Evolutionary conservation across 2,329 filamentous ascomycete genomes (phyloP).

Genomic region (Aaosphaeria arxii): DNA sequence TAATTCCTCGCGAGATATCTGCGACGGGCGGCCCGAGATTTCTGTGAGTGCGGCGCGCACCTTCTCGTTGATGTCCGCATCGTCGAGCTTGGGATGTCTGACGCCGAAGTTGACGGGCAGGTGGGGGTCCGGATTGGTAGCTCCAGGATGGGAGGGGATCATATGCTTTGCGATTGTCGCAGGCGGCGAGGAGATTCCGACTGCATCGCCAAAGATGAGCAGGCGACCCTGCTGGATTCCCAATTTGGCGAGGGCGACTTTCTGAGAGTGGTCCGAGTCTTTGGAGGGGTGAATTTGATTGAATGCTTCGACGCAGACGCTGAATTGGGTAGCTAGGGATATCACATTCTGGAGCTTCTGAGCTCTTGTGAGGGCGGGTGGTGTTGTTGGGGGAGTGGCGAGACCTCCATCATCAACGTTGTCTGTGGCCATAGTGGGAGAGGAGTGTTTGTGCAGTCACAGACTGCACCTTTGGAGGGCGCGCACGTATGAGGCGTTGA

Average conservation of each 20-base stretch:
- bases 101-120: constrained; percentile 45
- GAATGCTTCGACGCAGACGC: constrained; percentile 48
- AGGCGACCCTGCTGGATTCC: constrained; percentile 48
- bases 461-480: background rate
- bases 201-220: constrained; percentile 48
- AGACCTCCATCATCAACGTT: constrained; percentile 3
- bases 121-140: constrained; percentile 44
- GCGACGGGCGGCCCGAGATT: constrained; percentile 44
- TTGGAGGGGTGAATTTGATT: constrained; percentile 44
- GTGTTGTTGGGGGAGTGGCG: constrained; percentile 10
- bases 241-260: constrained; percentile 42
- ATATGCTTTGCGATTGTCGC: constrained; percentile 42
- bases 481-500: too few species aligned
- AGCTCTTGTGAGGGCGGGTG: constrained; percentile 20
- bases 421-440: constrained; percentile 19
- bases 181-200: constrained; percentile 45
- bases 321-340: constrained; percentile 45
- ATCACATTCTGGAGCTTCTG: constrained; percentile 39
- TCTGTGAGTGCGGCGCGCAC: constrained; percentile 41
- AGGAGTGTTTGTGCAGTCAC: constrained; percentile 3
- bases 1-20: constrained; percentile 40
- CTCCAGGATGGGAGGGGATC: constrained; percentile 43
- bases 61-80: constrained; percentile 34
- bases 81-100: constrained; percentile 42
- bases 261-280: constrained; percentile 42